Percentiles rank a stretch among this genome's conserved stretches.
These are phyloP conservation scores for Tolypocladium ophioglossoides DNA, from an alignment of 2,329 filamentous ascomycete genomes.

Conservation along the genomic window DNA sequence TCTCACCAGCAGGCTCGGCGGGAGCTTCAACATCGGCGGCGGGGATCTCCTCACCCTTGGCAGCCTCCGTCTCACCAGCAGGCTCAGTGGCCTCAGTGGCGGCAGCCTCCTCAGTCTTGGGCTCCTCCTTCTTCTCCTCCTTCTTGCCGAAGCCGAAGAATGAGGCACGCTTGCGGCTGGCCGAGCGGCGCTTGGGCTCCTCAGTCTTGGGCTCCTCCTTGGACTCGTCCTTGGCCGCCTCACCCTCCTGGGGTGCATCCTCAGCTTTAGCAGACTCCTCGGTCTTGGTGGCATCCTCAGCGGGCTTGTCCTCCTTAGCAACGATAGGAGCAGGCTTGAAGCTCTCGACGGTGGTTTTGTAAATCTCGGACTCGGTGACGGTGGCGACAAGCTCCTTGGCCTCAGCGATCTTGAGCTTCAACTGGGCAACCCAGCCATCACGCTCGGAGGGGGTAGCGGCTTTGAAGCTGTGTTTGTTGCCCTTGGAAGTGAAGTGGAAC, in stretches of 20 bases:
- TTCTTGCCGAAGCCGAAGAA: slow-evolving; percentile 55
- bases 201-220: slow-evolving; percentile 44
- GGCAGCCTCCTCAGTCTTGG: slow-evolving; percentile 20
- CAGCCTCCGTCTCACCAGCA: slow-evolving; percentile 19
- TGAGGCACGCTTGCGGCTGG: slow-evolving; percentile 54
- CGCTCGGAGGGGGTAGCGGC: slow-evolving; percentile 64
- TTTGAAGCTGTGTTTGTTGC: slow-evolving; percentile 93
- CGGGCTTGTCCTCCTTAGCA: slow-evolving; percentile 33
- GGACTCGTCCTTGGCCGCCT: slow-evolving; percentile 32
- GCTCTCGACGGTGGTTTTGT: slow-evolving; percentile 77
- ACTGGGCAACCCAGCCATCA: slow-evolving; percentile 80
- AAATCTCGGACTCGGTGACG: slow-evolving; percentile 69
- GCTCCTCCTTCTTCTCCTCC: slow-evolving; percentile 32
- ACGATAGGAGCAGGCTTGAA: slow-evolving; percentile 36
- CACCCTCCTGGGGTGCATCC: slow-evolving; percentile 22
- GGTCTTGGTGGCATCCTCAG: slow-evolving; percentile 22
- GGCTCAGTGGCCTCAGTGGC: slow-evolving; percentile 23
- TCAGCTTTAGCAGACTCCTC: slow-evolving; percentile 24
- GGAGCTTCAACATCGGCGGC: slow-evolving; percentile 24
- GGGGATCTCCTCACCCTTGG: slow-evolving; percentile 23
- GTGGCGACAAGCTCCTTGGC: slow-evolving; percentile 70
- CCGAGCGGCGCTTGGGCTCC: slow-evolving; percentile 51
- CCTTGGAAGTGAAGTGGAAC: slow-evolving; percentile 76
- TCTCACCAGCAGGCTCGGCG: slow-evolving; percentile 23
- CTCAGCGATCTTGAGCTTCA: slow-evolving; percentile 74